Evolutionary conservation across 345 rosid species (phyloP).

Genomic region (Brassica juncea): DNA sequence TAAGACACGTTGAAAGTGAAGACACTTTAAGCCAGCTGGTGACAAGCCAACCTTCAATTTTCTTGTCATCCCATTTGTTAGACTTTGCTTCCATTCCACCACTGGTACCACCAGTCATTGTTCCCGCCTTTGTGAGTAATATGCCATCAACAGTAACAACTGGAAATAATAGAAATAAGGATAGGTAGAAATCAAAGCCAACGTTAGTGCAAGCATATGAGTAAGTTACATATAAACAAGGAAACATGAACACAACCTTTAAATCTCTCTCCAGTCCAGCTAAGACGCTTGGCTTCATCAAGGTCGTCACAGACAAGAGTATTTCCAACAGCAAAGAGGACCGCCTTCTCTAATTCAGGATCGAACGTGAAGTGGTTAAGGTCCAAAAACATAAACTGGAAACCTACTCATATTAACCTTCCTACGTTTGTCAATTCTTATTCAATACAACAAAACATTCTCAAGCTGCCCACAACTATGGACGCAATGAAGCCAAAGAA

Average conservation of each 20-base stretch:
- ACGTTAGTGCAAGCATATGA: constrained; percentile 19
- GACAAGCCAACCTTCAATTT: constrained; percentile 71
- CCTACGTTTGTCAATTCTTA: constrained; percentile 14
- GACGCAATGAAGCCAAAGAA: constrained; percentile 18
- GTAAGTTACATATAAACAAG: constrained; percentile 18
- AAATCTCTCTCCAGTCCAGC: constrained; percentile 93
- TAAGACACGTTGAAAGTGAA: constrained; percentile 24
- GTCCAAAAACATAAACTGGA: constrained; percentile 36
- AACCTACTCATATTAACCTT: constrained; percentile 4
- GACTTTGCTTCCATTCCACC: constrained; percentile 99
- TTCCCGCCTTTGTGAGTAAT: constrained; percentile 90
- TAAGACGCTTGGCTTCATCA: constrained; percentile 89
- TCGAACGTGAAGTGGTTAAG: constrained; percentile 84
- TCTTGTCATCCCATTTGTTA: constrained; percentile 95
- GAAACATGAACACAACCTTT: constrained; percentile 56
- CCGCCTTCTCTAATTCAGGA: constrained; percentile 85
- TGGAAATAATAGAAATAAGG: constrained; percentile 41
- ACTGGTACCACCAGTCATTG: constrained; percentile 99
- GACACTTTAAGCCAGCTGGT: constrained; percentile 29
- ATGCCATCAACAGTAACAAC: constrained; percentile 98
- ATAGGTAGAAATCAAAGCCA: constrained; percentile 21
- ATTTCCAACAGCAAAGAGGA: constrained; percentile 95
- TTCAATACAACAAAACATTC: constrained; percentile 21
- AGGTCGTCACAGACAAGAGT: constrained; percentile 95
- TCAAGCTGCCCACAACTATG: constrained; percentile 26